phyloP scores from a whole-genome alignment of 257 asterid genomes.

The Perilla frutescens region DNA sequence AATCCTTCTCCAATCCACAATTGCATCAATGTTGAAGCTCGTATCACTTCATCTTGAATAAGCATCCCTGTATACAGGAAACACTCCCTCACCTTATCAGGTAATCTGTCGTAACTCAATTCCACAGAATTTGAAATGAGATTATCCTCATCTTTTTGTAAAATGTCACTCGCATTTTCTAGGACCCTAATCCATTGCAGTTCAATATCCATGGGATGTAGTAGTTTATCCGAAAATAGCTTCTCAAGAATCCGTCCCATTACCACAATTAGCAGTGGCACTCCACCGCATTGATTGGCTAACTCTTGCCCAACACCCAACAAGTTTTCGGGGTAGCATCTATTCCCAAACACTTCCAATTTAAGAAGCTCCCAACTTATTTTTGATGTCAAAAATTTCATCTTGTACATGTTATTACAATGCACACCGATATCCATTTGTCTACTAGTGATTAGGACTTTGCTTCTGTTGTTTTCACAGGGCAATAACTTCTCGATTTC shows the following conservation, averaged over 20 bases:
- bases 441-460: too few relatives aligned
- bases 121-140: background rate
- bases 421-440: too few relatives aligned
- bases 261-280: background rate
- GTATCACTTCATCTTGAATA: constrained; percentile 34
- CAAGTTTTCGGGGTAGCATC: background rate
- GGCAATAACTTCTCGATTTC: constrained; percentile 42
- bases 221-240: fast-evolving
- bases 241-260: background rate
- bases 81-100: background rate
- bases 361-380: too few relatives aligned
- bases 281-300: background rate
- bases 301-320: background rate
- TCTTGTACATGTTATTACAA: too few relatives aligned
- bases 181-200: background rate
- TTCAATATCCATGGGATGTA: too few relatives aligned
- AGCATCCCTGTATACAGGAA: background rate
- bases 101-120: background rate
- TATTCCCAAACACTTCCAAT: background rate
- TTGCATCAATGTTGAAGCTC: constrained; percentile 35
- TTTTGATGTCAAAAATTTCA: too few relatives aligned
- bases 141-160: background rate
- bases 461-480: constrained; percentile 31
- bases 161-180: background rate
- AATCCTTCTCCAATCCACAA: constrained; percentile 70